These are phyloP conservation scores for Saccharomycopsis crataegensis DNA, from an alignment of 1,139 yeast species.

Conservation along the genomic window DNA sequence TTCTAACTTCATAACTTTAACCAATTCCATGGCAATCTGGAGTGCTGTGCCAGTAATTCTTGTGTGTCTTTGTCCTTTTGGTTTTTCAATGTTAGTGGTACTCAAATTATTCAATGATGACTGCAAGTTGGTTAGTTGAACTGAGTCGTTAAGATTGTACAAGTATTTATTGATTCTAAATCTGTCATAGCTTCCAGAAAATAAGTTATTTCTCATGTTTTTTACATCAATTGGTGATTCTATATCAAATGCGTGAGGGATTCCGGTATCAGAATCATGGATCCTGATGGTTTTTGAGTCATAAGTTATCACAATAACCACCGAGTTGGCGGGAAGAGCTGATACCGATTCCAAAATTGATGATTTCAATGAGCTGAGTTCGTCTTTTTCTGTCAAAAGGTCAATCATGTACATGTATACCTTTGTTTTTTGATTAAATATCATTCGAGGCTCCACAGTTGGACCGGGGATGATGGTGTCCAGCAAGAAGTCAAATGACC, in stretches of 20 bases:
- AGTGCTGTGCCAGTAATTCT: slow-evolving; percentile 59
- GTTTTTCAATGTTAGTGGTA: slow-evolving; percentile 39
- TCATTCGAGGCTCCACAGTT: background rate
- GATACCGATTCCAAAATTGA: background rate
- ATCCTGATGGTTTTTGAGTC: background rate
- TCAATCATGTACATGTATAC: background rate
- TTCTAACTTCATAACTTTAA: slow-evolving; percentile 35
- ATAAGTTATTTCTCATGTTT: background rate
- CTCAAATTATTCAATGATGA: background rate
- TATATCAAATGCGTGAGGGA: background rate
- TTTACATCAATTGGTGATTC: background rate
- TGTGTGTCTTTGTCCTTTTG: slow-evolving; percentile 50
- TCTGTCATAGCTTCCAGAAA: background rate
- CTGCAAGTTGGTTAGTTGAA: background rate
- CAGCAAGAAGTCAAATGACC: background rate
- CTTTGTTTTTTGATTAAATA: background rate
- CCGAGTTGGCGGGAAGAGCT: background rate
- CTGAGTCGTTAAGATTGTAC: slow-evolving; percentile 2
- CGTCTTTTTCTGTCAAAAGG: background rate
- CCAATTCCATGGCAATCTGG: slow-evolving; percentile 45
- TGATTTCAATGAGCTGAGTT: background rate
- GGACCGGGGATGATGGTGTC: background rate
- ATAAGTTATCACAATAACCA: background rate
- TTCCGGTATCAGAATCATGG: background rate
- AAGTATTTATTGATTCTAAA: slow-evolving; percentile 3